Evolutionary conservation across 495 filamentous ascomycete species (phyloP), one percentile per base, ranked within the genome.

Genomic region (Penicillium bovifimosum): DNA sequence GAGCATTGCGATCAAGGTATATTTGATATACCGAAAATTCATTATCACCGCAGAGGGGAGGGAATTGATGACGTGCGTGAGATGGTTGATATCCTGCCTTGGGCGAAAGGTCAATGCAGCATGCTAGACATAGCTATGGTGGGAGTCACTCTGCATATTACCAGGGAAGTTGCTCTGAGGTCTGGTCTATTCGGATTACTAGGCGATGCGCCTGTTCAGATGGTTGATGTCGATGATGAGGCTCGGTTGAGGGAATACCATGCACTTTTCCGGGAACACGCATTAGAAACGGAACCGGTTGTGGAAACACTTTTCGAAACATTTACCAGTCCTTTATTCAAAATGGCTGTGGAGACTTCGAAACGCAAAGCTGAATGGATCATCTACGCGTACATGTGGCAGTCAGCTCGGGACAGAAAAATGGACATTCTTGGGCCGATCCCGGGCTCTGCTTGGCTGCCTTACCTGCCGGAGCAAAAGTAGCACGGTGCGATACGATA

Each of bases 311-410:
- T 44, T 1, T 44, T 44, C 41, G 27, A 44, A 1, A 11, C 41
- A 18, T 44, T 44, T 32, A 18, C 41, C 8, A 44, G 41, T 32
- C 18, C 27, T 31, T n/a, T 10, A 13, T 44, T 44, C 41, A 11
- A 10, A 44, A 44, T 1, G 7, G 41, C 41, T 16, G 14, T 32
- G 41, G 14, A 44, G 13, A 32, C 0, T 13, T 44, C 27, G 41
- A 44, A 44, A 44, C 17, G 27, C 3, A 18, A 44, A 31, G 41
- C 41, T 32, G 41, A 44, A 44, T 44, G 41, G 41, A 18, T n/a
- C 13, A 44, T 44, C 14, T 9, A 31, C 14, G 41, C 41, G 5
- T 32, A 32, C 27, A 44, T 44, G 41, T 44, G 27, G 41, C 40
- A 42, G 40, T 42, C 40, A 13, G 40, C 40, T 29, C 40, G 40